These are phyloP conservation scores for Carex kokanica DNA, from an alignment of 176 grass and related monocot genomes.

Conservation along the genomic window DNA sequence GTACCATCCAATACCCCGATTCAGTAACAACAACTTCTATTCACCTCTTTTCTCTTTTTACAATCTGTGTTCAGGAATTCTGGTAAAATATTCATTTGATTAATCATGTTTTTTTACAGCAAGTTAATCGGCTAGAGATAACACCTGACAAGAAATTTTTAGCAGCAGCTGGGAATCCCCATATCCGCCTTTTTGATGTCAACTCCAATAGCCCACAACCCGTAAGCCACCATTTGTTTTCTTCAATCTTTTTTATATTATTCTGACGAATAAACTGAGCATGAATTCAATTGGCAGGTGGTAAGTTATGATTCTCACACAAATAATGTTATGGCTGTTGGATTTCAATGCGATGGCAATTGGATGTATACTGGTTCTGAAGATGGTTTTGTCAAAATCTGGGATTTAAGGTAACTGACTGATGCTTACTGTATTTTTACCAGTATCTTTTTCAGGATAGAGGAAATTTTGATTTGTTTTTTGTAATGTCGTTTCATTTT, in stretches of 20 bases:
- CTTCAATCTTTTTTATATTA: conserved; percentile 14
- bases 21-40: conserved; percentile 37
- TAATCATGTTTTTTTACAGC: conserved; percentile 45
- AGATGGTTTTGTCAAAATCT: conserved; percentile 95
- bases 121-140: conserved; percentile 96
- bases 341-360: conserved; percentile 97
- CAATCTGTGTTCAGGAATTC: too few species aligned
- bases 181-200: conserved; percentile 92
- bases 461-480: conserved; percentile 12
- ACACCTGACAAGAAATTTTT: conserved; percentile 86
- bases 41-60: too few species aligned
- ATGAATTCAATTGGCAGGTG: conserved; percentile 40
- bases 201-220: conserved; percentile 83
- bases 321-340: conserved; percentile 98
- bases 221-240: conserved; percentile 35
- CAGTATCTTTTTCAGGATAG: background rate
- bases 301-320: conserved; percentile 96
- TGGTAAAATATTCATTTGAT: too few species aligned
- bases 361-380: conserved; percentile 99
- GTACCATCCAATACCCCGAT: conserved; percentile 89
- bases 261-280: background rate
- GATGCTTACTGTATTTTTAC: background rate
- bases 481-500: conserved; percentile 10
- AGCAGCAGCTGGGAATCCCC: conserved; percentile 89
- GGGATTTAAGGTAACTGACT: conserved; percentile 77